These are phyloP conservation scores for Triticum urartu DNA, from an alignment of 176 grass and related monocot genomes.

Conservation along the genomic window DNA sequence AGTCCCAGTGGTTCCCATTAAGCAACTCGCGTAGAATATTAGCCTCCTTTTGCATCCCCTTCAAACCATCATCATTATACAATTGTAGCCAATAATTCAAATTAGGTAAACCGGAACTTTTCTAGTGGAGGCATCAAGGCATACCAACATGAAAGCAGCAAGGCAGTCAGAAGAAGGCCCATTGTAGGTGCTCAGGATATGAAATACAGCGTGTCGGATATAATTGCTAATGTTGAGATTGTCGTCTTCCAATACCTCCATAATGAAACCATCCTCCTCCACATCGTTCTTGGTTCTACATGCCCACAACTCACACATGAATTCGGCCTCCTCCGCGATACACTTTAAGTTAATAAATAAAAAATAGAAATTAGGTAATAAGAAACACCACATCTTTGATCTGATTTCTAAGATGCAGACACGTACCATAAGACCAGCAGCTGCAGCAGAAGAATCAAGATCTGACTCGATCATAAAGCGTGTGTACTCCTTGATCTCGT, in stretches of 20 bases:
- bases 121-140: neutral
- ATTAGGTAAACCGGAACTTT: neutral
- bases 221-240: neutral
- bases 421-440: neutral
- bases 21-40: neutral
- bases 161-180: neutral
- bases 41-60: neutral
- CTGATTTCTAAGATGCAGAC: neutral
- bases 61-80: neutral
- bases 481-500: neutral
- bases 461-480: neutral
- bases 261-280: neutral
- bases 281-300: neutral
- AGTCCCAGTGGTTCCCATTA: neutral
- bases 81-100: neutral
- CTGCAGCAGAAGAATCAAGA: neutral
- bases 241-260: neutral
- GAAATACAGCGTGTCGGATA: neutral
- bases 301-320: neutral
- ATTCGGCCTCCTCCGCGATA: neutral
- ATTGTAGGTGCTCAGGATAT: neutral
- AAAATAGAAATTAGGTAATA: neutral
- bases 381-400: neutral
- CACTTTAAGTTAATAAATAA: neutral
- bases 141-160: neutral